phyloP scores from a whole-genome alignment of 2,329 filamentous ascomycete species.

The Penicillium corylophilum region DNA sequence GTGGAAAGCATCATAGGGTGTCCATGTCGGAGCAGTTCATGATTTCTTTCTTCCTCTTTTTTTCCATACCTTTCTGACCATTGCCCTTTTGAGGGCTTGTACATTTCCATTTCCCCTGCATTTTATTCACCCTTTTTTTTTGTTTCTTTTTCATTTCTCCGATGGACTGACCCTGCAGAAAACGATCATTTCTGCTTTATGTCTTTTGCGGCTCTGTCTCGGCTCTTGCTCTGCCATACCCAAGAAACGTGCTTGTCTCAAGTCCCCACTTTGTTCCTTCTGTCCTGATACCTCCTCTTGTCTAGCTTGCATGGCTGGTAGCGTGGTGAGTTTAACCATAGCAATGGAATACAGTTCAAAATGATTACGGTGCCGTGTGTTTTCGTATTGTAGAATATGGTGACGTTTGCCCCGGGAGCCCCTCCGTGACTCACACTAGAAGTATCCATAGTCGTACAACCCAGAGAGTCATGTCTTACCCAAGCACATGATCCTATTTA shows the following conservation, averaged over 20 bases:
- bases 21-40: slow-evolving; percentile 30
- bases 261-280: slow-evolving; percentile 12
- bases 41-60: slow-evolving; percentile 18
- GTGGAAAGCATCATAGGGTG: slow-evolving; percentile 32
- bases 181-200: slow-evolving; percentile 3
- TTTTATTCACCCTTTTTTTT: slow-evolving; percentile 8
- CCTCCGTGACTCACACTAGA: neutral
- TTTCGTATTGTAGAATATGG: neutral
- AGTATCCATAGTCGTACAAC: neutral
- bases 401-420: neutral
- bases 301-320: slow-evolving; percentile 14
- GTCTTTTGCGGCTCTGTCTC: slow-evolving; percentile 12
- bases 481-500: neutral
- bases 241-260: slow-evolving; percentile 21
- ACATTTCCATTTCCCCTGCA: neutral
- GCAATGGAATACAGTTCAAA: slow-evolving; percentile 8
- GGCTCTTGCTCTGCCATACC: slow-evolving; percentile 19
- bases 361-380: neutral
- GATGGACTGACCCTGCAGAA: slow-evolving; percentile 15
- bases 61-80: slow-evolving; percentile 16
- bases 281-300: slow-evolving; percentile 7
- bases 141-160: slow-evolving; percentile 11
- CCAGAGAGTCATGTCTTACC: neutral
- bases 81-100: neutral
- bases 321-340: slow-evolving; percentile 9